Evolutionary conservation across 345 rosid species (phyloP).

Genomic region (Moricandia moricandioides): DNA sequence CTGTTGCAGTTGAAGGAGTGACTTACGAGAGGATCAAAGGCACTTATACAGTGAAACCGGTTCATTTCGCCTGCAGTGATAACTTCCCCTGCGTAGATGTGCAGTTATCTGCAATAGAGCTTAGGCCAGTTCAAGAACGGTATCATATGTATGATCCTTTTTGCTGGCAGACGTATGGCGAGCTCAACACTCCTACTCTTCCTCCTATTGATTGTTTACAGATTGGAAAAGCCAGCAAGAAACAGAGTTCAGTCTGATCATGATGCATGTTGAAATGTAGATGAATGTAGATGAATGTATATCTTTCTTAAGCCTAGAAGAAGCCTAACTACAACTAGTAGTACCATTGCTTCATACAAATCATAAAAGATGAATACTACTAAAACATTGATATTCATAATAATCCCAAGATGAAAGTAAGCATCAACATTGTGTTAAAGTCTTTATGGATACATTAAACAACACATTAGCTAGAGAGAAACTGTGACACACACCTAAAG

Average conservation of each 20-base stretch:
- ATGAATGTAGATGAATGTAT: slow-evolving; percentile 29
- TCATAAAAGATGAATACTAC: not conserved
- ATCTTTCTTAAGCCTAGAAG: slow-evolving; percentile 26
- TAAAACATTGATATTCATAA: not conserved
- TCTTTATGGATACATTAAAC: too few relatives aligned
- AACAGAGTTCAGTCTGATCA: slow-evolving; percentile 57
- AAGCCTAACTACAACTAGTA: not conserved
- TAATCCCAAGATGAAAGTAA: not conserved
- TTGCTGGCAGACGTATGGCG: slow-evolving; percentile 94
- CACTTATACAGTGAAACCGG: slow-evolving; percentile 82
- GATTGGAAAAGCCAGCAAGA: slow-evolving; percentile 82
- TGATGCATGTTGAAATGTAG: slow-evolving; percentile 57
- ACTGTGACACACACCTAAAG: not conserved
- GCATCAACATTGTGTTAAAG: not conserved
- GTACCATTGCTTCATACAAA: slow-evolving; percentile 18
- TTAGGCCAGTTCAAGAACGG: slow-evolving; percentile 65
- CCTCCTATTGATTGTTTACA: slow-evolving; percentile 90
- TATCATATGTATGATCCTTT: slow-evolving; percentile 77
- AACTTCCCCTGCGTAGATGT: slow-evolving; percentile 76
- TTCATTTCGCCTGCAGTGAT: slow-evolving; percentile 93
- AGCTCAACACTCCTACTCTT: slow-evolving; percentile 69
- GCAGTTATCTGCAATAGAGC: slow-evolving; percentile 61
- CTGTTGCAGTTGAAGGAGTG: slow-evolving; percentile 84
- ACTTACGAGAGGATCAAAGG: slow-evolving; percentile 74
- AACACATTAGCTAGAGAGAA: not conserved